These are phyloP conservation scores for Pseudocercospora musae DNA, from an alignment of 2,329 filamentous ascomycete species.

Conservation along the genomic window DNA sequence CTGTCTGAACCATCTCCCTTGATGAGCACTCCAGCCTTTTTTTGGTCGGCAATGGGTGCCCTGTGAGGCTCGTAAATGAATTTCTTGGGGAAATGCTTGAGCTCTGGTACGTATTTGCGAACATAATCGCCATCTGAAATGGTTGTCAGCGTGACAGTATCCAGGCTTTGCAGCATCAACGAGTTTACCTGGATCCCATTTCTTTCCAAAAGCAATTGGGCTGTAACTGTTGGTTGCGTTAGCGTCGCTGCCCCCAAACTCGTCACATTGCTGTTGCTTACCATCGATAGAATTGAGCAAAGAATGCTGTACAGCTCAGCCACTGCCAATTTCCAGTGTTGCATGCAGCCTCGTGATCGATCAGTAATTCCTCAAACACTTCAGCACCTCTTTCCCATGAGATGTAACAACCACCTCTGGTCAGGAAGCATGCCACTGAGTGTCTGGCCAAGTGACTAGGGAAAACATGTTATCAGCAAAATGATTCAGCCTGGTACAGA, in stretches of 20 bases:
- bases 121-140: slow-evolving; percentile 57
- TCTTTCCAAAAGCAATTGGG: slow-evolving; percentile 69
- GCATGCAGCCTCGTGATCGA: slow-evolving; percentile 72
- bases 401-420: slow-evolving; percentile 72
- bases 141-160: neutral
- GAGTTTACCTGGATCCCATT: slow-evolving; percentile 60
- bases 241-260: neutral
- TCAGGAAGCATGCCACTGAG: slow-evolving; percentile 77
- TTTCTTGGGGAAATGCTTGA: slow-evolving; percentile 55
- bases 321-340: slow-evolving; percentile 78
- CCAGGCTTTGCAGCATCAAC: neutral
- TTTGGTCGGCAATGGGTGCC: slow-evolving; percentile 65
- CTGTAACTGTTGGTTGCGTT: slow-evolving; percentile 30
- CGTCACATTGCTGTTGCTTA: slow-evolving; percentile 42
- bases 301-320: slow-evolving; percentile 74
- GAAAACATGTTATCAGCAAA: neutral
- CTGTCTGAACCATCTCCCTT: slow-evolving; percentile 48
- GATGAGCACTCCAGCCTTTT: slow-evolving; percentile 62
- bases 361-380: slow-evolving; percentile 71
- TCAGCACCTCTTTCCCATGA: slow-evolving; percentile 76
- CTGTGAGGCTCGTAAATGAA: slow-evolving; percentile 81
- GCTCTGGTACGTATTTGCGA: slow-evolving; percentile 57
- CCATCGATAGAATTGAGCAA: slow-evolving; percentile 66
- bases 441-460: slow-evolving; percentile 54
- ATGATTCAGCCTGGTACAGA: neutral